A percentile compares a stretch with the other conserved stretches of the same genome.
phyloP scores from a whole-genome alignment of 108 stramenopile species.

The Nitzschia inconspicua region DNA sequence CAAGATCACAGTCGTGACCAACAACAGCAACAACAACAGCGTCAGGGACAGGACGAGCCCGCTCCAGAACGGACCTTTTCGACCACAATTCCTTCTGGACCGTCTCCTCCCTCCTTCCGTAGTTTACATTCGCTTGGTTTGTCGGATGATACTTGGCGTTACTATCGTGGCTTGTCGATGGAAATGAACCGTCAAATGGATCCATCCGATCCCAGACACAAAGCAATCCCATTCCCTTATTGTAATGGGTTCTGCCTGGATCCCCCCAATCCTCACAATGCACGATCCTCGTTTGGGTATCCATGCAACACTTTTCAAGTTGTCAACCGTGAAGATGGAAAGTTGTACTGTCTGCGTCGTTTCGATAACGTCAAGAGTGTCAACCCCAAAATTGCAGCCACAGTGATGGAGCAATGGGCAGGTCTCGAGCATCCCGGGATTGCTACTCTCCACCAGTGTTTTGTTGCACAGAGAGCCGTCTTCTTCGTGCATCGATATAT shows the following conservation, averaged over 20 bases:
- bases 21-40: not conserved
- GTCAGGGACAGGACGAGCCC: slow-evolving; percentile 3
- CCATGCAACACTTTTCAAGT: slow-evolving; percentile 64
- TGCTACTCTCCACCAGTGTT: slow-evolving; percentile 66
- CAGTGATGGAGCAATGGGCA: slow-evolving; percentile 64
- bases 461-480: slow-evolving; percentile 80
- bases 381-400: slow-evolving; percentile 72
- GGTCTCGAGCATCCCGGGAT: slow-evolving; percentile 70
- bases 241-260: slow-evolving; percentile 24
- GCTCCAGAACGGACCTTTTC: slow-evolving; percentile 1
- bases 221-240: slow-evolving; percentile 36
- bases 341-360: slow-evolving; percentile 78
- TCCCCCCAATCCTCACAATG: slow-evolving; percentile 13
- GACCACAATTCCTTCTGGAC: slow-evolving; percentile 39
- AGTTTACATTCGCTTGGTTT: slow-evolving; percentile 41
- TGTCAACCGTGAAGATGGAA: slow-evolving; percentile 64
- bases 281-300: slow-evolving; percentile 77
- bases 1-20: not conserved
- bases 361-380: slow-evolving; percentile 84
- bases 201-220: slow-evolving; percentile 60
- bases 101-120: slow-evolving; percentile 37
- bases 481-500: slow-evolving; percentile 91
- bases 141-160: slow-evolving; percentile 55
- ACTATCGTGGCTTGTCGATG: slow-evolving; percentile 59
- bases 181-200: slow-evolving; percentile 60